Base-by-base conservation (phyloP, 2,329 filamentous ascomycete genomes). In the Beauveria scarabaeidicola region DNA sequence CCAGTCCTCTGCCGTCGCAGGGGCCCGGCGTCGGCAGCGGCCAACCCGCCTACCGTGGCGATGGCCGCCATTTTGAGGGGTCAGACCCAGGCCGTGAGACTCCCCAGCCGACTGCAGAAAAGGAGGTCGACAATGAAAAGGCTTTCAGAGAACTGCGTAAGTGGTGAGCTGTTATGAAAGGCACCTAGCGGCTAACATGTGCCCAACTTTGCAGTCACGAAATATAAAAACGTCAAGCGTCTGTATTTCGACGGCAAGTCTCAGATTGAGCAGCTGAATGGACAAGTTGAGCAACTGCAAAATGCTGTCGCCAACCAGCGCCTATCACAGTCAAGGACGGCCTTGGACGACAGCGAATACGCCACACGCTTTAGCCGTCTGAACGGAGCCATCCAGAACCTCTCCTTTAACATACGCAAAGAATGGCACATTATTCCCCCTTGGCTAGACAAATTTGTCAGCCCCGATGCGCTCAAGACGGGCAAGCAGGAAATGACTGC, bases 401-500 rank as follows among this genome's bases (percentile, higher is more conserved):
- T 99, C 10, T 87, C 94, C 0, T 99, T 97, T 77, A 93, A 94
- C 66, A 95, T 97, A 64, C 88, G 94, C 63, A 97, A 97, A 74
- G 89, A 95, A 69, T 99, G 94, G 94, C 85, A 84, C 63, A 78
- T 79, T 38, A 80, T 97, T 58, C 94, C 94, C 0, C 70, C 79
- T 6, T 97, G 91, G 91, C 78, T 99, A 48, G 82, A 85, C 58
- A 81, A 81, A 25, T 90, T 86, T 58, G 89, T 96, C 64, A 97
- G 93, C 71, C 81, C 88, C 56, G 92, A 96, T 67, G 93, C 91
- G 1, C 80, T 95, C 58, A 84, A 87, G 67, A 91, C 88, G 10
- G 94, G 92, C 62, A 96, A 92, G 69, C 92, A 97, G 72, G 94
- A 99, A 73, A 99, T 99, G 94, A 97, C 91, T 7, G 92, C 92